Conservation (phyloP, 495 filamentous ascomycete species). For the Cercophora sp. region DNA sequence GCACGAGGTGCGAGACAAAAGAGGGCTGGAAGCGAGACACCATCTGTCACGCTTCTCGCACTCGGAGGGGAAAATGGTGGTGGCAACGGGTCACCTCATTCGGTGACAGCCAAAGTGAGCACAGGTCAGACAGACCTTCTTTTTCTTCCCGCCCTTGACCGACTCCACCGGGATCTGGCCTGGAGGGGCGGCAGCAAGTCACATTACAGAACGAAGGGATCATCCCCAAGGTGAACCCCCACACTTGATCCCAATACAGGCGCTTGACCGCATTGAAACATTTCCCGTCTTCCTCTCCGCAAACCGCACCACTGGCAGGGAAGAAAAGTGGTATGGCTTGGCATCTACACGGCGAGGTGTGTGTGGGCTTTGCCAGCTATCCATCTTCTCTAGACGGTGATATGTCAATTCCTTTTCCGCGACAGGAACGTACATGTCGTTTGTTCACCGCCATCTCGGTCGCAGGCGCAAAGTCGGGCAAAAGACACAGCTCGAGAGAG, state of each 20-base stretch:
- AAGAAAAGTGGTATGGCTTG: no score
- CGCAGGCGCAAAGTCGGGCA: not conserved
- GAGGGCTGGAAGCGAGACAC: slow-evolving; percentile 2
- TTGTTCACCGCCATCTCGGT: slow-evolving; percentile 4
- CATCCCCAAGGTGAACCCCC: no score
- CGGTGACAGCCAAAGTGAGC: no score
- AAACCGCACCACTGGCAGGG: no score
- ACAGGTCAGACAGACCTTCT: not conserved
- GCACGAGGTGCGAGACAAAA: no score
- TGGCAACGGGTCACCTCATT: slow-evolving; percentile 9
- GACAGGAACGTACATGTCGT: not conserved
- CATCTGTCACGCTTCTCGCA: not conserved
- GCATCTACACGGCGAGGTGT: no score
- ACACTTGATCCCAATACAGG: slow-evolving; percentile 2
- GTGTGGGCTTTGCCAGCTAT: no score
- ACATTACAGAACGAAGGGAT: no score
- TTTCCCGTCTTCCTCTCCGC: not conserved
- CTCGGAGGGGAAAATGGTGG: not conserved
- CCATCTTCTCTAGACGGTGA: slow-evolving; percentile 12
- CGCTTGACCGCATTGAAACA: slow-evolving; percentile 10
- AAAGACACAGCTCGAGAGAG: not conserved
- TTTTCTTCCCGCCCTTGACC: no score
- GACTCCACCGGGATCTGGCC: slow-evolving; percentile 10
- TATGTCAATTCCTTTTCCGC: slow-evolving; percentile 13
- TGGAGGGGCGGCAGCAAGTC: no score